Evolutionary conservation across 2,329 filamentous ascomycete species (phyloP).

Genomic region (Fusarium cyanostomum): DNA sequence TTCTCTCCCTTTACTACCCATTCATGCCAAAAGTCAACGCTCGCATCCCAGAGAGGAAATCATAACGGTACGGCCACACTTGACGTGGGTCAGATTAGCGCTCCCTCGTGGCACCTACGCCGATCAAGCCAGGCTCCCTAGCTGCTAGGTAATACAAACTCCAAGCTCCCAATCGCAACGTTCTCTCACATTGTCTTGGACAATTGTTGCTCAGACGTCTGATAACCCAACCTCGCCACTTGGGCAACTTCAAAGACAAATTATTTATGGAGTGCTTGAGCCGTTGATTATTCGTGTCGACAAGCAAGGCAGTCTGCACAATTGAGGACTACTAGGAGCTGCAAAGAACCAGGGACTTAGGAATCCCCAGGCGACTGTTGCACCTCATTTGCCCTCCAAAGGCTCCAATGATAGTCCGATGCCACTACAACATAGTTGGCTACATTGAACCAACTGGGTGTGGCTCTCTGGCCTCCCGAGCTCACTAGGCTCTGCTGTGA

Average conservation of each 20-base stretch:
- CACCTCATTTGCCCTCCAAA: not conserved
- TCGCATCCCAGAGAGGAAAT: not conserved
- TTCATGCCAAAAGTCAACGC: not conserved
- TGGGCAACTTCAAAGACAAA: not conserved
- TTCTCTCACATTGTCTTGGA: not conserved
- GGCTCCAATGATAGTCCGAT: not conserved
- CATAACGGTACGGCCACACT: not conserved
- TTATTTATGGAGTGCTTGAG: not conserved
- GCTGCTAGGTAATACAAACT: constrained; percentile 24
- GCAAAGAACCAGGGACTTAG: not conserved
- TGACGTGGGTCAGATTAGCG: not conserved
- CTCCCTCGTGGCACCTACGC: constrained; percentile 7
- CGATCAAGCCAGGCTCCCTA: not conserved
- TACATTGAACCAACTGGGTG: not conserved
- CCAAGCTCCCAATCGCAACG: constrained; percentile 5
- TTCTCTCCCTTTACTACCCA: no score
- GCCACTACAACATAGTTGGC: not conserved
- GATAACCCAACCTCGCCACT: constrained; percentile 13
- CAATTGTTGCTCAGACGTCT: not conserved
- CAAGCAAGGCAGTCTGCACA: not conserved
- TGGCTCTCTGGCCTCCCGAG: not conserved
- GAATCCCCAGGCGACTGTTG: not conserved
- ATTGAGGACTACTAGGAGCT: not conserved
- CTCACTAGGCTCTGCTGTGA: not conserved
- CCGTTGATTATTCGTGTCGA: not conserved